phyloP scores from a whole-genome alignment of 2,329 filamentous ascomycete species.

The Colletotrichum spinosum region DNA sequence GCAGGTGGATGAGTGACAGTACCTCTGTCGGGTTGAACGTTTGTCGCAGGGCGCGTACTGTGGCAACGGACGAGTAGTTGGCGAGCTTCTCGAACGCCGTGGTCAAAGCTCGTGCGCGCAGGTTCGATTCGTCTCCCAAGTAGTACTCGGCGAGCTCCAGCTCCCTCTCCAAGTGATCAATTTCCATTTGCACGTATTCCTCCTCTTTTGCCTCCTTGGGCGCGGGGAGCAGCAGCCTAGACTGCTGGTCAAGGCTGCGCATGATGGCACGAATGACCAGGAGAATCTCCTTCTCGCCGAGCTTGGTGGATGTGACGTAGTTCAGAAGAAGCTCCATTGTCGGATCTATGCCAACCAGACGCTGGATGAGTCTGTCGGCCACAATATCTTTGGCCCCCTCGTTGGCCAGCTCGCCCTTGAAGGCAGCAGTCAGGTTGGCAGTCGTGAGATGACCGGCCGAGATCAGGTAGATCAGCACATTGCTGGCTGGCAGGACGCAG shows the following conservation, averaged over 20 bases:
- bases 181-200: constrained; percentile 60
- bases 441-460: constrained; percentile 70
- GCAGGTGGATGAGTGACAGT: constrained; percentile 76
- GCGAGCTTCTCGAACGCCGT: constrained; percentile 77
- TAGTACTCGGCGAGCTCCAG: constrained; percentile 76
- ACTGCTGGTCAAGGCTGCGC: constrained; percentile 69
- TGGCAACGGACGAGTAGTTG: constrained; percentile 69
- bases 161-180: constrained; percentile 72
- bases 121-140: constrained; percentile 71
- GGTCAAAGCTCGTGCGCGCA: constrained; percentile 73
- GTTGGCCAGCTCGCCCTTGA: constrained; percentile 62
- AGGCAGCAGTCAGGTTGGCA: constrained; percentile 68
- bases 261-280: constrained; percentile 75
- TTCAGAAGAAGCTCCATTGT: constrained; percentile 74
- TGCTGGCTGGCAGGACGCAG: constrained; percentile 62
- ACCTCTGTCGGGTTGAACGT: constrained; percentile 76
- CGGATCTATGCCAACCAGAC: constrained; percentile 74
- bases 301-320: constrained; percentile 73
- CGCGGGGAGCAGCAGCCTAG: constrained; percentile 37
- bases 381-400: constrained; percentile 48
- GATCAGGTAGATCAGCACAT: constrained; percentile 68
- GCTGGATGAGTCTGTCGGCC: constrained; percentile 70
- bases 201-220: constrained; percentile 42
- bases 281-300: constrained; percentile 75
- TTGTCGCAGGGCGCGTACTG: constrained; percentile 72